phyloP scores from a whole-genome alignment of 176 grass and related monocot species.

The Poa annua region DNA sequence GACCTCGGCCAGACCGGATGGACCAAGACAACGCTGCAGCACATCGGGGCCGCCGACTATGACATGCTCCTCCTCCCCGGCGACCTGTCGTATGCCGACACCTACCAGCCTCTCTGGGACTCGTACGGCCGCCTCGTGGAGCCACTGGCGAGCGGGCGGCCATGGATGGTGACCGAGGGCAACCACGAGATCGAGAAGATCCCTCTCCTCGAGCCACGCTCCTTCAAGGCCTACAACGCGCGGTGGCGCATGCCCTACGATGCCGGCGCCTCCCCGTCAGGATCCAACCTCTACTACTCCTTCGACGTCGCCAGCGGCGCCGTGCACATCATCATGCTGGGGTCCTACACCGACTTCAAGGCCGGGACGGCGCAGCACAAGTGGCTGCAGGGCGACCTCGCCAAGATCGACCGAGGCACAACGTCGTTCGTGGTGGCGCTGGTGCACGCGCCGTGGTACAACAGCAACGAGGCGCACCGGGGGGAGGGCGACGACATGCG shows the following conservation, averaged over 20 bases:
- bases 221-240: constrained; percentile 56
- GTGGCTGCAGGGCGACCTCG: neutral
- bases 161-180: neutral
- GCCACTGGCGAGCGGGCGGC: neutral
- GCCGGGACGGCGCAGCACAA: neutral
- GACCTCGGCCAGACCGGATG: constrained; percentile 1
- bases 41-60: neutral
- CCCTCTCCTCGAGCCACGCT: neutral
- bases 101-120: neutral
- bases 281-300: constrained; percentile 66
- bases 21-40: neutral
- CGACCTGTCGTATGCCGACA: neutral
- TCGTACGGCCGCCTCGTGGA: neutral
- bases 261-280: constrained; percentile 44
- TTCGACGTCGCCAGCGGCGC: constrained; percentile 58
- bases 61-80: constrained; percentile 5
- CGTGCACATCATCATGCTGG: constrained; percentile 57
- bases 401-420: neutral
- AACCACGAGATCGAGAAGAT: constrained; percentile 58
- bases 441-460: constrained; percentile 74
- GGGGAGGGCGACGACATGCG: constrained; percentile 53
- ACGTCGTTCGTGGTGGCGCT: constrained; percentile 10
- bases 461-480: constrained; percentile 57
- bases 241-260: constrained; percentile 72
- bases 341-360: neutral